Conservation (phyloP, 148 eudicot species). For the Drosera capensis region DNA sequence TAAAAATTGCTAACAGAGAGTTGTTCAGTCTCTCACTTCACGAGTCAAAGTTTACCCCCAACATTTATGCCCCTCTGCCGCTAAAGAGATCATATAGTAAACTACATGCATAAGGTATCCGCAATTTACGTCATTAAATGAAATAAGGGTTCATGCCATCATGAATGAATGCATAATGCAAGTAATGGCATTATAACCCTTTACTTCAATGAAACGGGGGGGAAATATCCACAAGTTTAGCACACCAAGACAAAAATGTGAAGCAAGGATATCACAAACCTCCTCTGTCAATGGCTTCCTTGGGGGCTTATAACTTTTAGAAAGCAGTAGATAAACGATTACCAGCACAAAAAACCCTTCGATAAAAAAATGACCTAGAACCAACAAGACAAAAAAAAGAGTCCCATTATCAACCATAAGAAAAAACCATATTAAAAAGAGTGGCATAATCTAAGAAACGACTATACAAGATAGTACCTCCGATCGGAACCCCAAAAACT, state of each 20-base stretch:
- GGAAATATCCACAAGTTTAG: constrained; percentile 1
- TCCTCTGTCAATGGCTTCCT: constrained; percentile 76
- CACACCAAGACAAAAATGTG: not conserved
- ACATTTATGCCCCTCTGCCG: no score
- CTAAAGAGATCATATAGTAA: no score
- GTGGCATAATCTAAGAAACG: not conserved
- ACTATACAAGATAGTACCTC: constrained; percentile 30
- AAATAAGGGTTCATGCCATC: no score
- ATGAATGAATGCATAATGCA: no score
- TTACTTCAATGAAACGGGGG: not conserved
- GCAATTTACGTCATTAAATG: no score
- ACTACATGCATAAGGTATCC: no score
- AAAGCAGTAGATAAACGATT: constrained; percentile 58
- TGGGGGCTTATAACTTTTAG: constrained; percentile 95
- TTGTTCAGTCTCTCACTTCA: no score
- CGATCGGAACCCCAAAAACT: constrained; percentile 79
- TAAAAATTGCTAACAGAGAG: no score
- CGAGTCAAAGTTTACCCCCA: no score
- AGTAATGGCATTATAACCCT: no score
- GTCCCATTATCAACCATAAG: constrained; percentile 1
- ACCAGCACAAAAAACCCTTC: constrained; percentile 86
- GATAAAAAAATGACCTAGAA: constrained; percentile 82
- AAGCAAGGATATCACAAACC: constrained; percentile 25
- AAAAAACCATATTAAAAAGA: no score
- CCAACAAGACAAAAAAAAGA: constrained; percentile 2